These are phyloP conservation scores for Neocucurbitaria cava DNA, from an alignment of 2,329 filamentous ascomycete species.

Conservation along the genomic window DNA sequence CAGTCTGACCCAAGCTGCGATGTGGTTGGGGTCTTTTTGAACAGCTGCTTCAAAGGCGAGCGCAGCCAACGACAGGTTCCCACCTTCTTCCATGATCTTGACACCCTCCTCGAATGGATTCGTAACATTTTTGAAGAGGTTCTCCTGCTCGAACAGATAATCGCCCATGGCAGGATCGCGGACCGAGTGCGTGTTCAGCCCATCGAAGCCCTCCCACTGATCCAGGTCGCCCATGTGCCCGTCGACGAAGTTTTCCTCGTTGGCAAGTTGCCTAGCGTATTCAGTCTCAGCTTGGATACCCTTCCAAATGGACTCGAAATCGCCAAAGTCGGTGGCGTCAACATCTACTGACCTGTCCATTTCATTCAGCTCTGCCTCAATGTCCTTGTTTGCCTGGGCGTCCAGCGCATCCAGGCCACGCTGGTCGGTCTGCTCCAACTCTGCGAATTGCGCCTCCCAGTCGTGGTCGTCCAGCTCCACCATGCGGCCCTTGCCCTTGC, in stretches of 20 bases:
- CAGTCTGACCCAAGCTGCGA: slow-evolving; percentile 92
- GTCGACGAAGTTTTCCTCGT: slow-evolving; percentile 69
- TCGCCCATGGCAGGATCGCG: slow-evolving; percentile 81
- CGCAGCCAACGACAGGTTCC: slow-evolving; percentile 91
- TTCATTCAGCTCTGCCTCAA: slow-evolving; percentile 86
- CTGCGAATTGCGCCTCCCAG: slow-evolving; percentile 96
- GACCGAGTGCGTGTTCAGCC: slow-evolving; percentile 69
- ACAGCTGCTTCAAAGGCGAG: slow-evolving; percentile 95
- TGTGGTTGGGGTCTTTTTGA: slow-evolving; percentile 84
- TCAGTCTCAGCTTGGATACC: slow-evolving; percentile 80
- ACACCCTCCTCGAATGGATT: slow-evolving; percentile 94
- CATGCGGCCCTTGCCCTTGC: slow-evolving; percentile 83
- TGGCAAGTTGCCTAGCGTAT: slow-evolving; percentile 72
- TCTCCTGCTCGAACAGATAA: slow-evolving; percentile 95
- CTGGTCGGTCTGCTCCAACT: slow-evolving; percentile 75
- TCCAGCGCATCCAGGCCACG: slow-evolving; percentile 59
- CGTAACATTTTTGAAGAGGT: slow-evolving; percentile 79
- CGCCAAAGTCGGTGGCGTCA: slow-evolving; percentile 83
- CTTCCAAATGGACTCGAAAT: slow-evolving; percentile 89
- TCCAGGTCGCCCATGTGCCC: slow-evolving; percentile 74
- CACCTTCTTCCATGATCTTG: slow-evolving; percentile 90
- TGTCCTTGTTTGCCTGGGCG: slow-evolving; percentile 72
- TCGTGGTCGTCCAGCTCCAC: slow-evolving; percentile 91
- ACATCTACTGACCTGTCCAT: slow-evolving; percentile 83
- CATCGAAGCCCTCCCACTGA: slow-evolving; percentile 81